Base-by-base conservation (phyloP, 2,329 filamentous ascomycete species). In the Colletotrichum orchidophilum region DNA sequence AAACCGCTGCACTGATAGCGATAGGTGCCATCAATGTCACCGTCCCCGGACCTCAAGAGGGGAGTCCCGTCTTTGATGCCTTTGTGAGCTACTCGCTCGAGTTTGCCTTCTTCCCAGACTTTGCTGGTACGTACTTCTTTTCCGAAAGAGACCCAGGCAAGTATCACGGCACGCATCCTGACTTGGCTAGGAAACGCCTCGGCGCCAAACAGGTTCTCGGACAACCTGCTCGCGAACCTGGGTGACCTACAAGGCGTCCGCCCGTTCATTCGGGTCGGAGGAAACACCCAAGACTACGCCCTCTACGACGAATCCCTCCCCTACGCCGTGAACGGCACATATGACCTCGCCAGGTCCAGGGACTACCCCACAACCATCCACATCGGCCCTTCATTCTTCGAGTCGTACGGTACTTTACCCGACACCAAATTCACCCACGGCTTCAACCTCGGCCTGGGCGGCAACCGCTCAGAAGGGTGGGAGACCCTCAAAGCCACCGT, bases 261-360 rank as follows among this genome's bases (percentile, higher is more conserved):
- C 72, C 90, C 90, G 2, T 84, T 88, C 74, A 87, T 92, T 66
- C 83, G 90, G 18, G 88, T 92, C 1, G 90, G 90, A 3, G 90
- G 90, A n/a, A 92, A 91, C 75, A 91, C 90, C 0, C 90, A 92
- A 78, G 90, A 92, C 80, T 90, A 87, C 73, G 88, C 88, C 5
- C 81, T 92, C 46, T 92, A 89, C 78, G 85, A 91, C 73, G 79
- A 84, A 1, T 84, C 83, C 4, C 84, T 90, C 6, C 77, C 82
- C 1, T 80, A 81, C 7, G 87, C 86, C 6, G 80, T 87, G 11
- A 83, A 89, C 60, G 89, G 89, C 33, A 88, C 84, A 2, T 81
- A 87, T 62, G 82, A 90, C 66, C 81, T 83, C 1, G 76, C 78
- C 1, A 82, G 84, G 26, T 89, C 88, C 0, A 71, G 78, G 0